These are phyloP conservation scores for Emergomyces africanus DNA, from an alignment of 2,329 filamentous ascomycete species.

Conservation along the genomic window DNA sequence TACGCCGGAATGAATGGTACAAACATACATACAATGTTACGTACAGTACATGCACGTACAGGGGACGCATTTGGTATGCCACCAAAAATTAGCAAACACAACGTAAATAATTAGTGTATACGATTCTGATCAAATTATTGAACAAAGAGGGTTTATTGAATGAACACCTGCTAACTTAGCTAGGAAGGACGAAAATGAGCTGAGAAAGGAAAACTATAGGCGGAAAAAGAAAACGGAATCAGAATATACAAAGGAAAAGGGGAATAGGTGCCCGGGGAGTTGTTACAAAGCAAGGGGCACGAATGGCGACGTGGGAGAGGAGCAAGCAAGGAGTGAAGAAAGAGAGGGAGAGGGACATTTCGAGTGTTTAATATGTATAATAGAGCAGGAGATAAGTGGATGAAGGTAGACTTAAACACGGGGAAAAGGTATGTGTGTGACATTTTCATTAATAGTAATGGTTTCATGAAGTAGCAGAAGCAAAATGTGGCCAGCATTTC, in stretches of 20 bases:
- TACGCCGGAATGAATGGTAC: too few species aligned
- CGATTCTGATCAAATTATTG: background rate
- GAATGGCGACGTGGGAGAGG: background rate
- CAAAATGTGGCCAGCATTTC: background rate
- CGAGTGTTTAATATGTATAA: background rate
- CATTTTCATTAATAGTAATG: background rate
- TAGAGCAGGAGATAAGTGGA: background rate
- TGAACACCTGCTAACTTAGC: background rate
- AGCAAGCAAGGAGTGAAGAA: background rate
- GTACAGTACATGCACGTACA: background rate
- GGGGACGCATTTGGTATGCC: background rate
- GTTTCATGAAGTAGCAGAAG: background rate
- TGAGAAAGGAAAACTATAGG: background rate
- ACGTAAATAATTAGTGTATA: background rate
- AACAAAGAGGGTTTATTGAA: background rate
- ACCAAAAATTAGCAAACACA: background rate
- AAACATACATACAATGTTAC: too few species aligned
- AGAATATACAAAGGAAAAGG: background rate
- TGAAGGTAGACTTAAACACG: background rate
- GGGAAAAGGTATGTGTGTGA: background rate
- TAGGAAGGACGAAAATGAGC: background rate
- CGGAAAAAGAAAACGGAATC: background rate
- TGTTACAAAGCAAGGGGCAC: background rate
- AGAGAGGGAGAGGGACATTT: background rate
- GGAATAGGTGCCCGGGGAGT: background rate